Evolutionary conservation across 192 early-diverging fungal genomes (phyloP).

Genomic region (Podochytrium sp.): DNA sequence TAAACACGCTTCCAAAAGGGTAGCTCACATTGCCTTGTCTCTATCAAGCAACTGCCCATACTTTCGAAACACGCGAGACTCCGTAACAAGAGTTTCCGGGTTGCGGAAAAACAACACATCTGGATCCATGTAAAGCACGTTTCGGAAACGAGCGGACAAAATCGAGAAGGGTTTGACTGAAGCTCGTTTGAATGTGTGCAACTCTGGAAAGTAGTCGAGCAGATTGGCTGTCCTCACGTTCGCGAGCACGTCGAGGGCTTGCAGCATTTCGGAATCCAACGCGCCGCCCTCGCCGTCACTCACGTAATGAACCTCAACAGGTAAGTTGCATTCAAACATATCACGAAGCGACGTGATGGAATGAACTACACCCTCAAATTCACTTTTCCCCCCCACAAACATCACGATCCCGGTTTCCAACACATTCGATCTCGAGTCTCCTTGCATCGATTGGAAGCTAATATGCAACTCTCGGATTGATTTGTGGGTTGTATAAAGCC

Average conservation of each 20-base stretch:
- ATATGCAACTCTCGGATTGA: too few relatives aligned
- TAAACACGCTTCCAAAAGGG: too few relatives aligned
- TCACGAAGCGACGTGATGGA: constrained; percentile 4
- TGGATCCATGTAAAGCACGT: constrained; percentile 14
- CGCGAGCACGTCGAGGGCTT: background rate
- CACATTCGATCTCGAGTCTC: too few relatives aligned
- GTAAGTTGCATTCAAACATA: background rate
- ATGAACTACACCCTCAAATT: constrained; percentile 3
- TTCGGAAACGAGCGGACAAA: constrained; percentile 5
- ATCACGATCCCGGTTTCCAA: too few relatives aligned
- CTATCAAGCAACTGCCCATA: constrained; percentile 15
- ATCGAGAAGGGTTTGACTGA: constrained; percentile 1
- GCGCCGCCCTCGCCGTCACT: background rate
- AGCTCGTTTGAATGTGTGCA: background rate
- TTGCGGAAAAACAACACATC: constrained; percentile 3
- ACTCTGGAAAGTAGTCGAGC: constrained; percentile 1
- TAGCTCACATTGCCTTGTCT: background rate
- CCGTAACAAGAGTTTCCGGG: background rate
- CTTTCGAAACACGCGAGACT: background rate
- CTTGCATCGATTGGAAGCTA: too few relatives aligned
- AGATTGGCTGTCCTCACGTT: background rate
- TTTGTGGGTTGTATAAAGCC: too few relatives aligned
- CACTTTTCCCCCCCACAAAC: background rate
- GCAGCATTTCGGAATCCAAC: background rate
- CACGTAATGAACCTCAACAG: constrained; percentile 6